A percentile compares a stretch with the other conserved stretches of the same genome.
These are phyloP conservation scores for Naganishia vishniacii DNA, from an alignment of 768 basidiomycete genomes.

Conservation along the genomic window DNA sequence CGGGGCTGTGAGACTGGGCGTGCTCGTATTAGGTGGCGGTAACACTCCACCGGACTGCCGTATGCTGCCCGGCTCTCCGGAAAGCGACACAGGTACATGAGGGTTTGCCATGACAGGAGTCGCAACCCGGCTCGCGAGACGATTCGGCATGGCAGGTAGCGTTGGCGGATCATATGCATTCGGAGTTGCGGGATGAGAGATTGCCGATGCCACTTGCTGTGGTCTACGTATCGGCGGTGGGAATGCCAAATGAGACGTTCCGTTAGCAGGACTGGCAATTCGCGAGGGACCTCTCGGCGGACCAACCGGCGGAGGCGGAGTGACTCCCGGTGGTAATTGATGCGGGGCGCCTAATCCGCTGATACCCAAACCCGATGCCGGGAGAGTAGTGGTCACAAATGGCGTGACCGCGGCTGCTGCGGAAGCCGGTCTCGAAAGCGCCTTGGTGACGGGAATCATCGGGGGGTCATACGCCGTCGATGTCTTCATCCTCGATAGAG, in stretches of 20 bases:
- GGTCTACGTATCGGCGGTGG: conserved; percentile 4
- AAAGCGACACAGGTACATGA: too few species aligned
- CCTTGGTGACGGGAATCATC: conserved; percentile 53
- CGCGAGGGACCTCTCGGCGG: conserved; percentile 26
- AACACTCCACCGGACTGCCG: too few species aligned
- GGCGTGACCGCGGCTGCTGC: conserved; percentile 10
- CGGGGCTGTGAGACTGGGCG: background rate
- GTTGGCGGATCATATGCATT: conserved; percentile 21
- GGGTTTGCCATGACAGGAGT: too few species aligned
- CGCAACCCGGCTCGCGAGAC: conserved; percentile 57
- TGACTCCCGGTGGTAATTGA: conserved; percentile 28
- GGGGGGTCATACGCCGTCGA: conserved; percentile 74
- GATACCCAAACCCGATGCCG: conserved; percentile 8
- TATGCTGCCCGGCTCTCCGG: too few species aligned
- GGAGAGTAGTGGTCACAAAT: conserved; percentile 12
- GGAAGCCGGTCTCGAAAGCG: conserved; percentile 20
- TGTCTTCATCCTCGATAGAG: conserved; percentile 49
- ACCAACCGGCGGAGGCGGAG: conserved; percentile 28
- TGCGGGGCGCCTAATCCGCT: background rate
- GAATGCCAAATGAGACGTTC: too few species aligned
- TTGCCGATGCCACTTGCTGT: background rate
- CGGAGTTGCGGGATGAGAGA: background rate
- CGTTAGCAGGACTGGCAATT: background rate
- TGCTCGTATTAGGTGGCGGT: background rate
- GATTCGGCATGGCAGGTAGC: conserved; percentile 19